Conservation (phyloP, 495 filamentous ascomycete species). For the Aspergillus mulundensis region DNA sequence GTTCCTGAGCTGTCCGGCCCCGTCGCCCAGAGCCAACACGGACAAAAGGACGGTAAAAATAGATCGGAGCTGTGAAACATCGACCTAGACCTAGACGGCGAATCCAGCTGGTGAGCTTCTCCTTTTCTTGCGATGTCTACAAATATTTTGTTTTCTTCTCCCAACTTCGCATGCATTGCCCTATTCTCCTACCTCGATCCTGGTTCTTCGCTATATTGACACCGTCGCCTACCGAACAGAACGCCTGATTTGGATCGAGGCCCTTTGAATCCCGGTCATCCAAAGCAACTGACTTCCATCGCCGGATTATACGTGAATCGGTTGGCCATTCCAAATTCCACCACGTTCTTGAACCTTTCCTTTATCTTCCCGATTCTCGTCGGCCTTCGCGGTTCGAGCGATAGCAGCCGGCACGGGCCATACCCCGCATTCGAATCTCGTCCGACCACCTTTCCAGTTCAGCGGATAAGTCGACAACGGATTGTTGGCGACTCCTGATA, state of each 20-base stretch:
- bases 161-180: background rate
- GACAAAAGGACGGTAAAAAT: conserved; percentile 15
- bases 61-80: conserved; percentile 19
- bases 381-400: conserved; percentile 2
- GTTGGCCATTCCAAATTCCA: background rate
- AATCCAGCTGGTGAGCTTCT: conserved; percentile 7
- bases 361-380: background rate
- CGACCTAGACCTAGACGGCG: conserved; percentile 1
- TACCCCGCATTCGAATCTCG: conserved; percentile 22
- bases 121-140: conserved; percentile 1
- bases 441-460: conserved; percentile 1
- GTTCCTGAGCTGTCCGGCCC: background rate
- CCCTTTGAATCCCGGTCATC: background rate
- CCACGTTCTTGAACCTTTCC: background rate
- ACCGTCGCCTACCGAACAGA: background rate
- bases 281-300: background rate
- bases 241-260: background rate
- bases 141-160: background rate
- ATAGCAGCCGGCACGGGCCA: conserved; percentile 13
- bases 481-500: background rate
- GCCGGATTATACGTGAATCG: background rate
- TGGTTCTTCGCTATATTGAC: conserved; percentile 5
- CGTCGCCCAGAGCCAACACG: background rate
- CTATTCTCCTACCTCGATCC: background rate
- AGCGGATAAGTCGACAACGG: background rate